Evolutionary conservation across 495 filamentous ascomycete genomes (phyloP).

Genomic region (Parmelia sp.): DNA sequence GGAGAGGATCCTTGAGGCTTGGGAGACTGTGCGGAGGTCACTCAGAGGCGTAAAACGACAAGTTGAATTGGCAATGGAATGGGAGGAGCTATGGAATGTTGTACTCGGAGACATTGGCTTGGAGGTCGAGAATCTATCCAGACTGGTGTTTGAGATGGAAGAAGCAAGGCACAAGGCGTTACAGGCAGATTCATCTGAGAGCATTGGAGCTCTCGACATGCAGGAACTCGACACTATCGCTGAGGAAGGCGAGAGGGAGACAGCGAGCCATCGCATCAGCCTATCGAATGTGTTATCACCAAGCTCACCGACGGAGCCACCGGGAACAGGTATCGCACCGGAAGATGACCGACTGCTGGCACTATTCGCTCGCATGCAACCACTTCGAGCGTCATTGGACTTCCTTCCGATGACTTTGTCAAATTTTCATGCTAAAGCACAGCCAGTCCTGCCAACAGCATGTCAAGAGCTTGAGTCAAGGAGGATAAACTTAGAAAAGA

Average conservation of each 20-base stretch:
- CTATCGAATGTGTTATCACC: conserved; percentile 51
- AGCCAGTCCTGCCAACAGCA: conserved; percentile 72
- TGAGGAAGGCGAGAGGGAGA: conserved; percentile 58
- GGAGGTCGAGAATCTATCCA: conserved; percentile 77
- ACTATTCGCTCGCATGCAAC: conserved; percentile 91
- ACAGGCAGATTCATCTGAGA: conserved; percentile 43
- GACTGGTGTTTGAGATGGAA: conserved; percentile 93
- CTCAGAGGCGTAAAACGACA: conserved; percentile 76
- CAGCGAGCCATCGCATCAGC: conserved; percentile 60
- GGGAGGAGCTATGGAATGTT: conserved; percentile 93
- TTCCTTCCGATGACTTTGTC: conserved; percentile 95
- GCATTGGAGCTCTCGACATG: conserved; percentile 65
- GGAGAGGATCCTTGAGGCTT: conserved; percentile 77
- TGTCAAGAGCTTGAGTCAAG: conserved; percentile 80
- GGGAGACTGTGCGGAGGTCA: conserved; percentile 69
- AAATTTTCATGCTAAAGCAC: conserved; percentile 72
- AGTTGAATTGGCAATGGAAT: conserved; percentile 95
- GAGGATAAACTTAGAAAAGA: conserved; percentile 61
- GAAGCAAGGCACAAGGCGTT: conserved; percentile 75
- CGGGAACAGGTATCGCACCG: conserved; percentile 53
- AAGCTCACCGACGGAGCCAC: conserved; percentile 50
- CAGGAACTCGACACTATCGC: conserved; percentile 90
- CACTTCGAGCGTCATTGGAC: conserved; percentile 83
- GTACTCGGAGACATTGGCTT: conserved; percentile 89
- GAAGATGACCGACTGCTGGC: conserved; percentile 76